Conservation (phyloP, 2,329 filamentous ascomycete genomes). For the Cordyceps militaris region DNA sequence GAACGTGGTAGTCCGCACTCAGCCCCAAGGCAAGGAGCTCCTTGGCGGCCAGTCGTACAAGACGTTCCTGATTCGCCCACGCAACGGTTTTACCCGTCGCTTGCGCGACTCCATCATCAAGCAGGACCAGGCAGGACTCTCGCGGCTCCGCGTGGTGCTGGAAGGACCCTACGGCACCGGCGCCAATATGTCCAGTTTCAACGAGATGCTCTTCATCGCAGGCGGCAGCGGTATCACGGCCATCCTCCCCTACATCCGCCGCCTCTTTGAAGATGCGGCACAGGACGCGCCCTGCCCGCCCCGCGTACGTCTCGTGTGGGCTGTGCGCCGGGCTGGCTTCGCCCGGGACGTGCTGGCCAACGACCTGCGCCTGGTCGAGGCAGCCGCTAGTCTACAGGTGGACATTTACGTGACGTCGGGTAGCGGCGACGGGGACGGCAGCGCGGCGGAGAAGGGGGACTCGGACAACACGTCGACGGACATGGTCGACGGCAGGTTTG, state of each 20-base stretch:
- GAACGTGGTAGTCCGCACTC: constrained; percentile 15
- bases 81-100: constrained; percentile 28
- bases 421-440: background rate
- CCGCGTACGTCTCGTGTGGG: constrained; percentile 26
- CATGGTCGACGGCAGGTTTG: constrained; percentile 10
- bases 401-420: constrained; percentile 15
- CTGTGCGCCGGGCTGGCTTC: constrained; percentile 25
- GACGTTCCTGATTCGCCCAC: constrained; percentile 31
- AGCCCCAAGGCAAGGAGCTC: background rate
- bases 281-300: constrained; percentile 9
- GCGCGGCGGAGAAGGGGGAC: constrained; percentile 5
- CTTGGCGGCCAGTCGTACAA: constrained; percentile 17
- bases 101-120: constrained; percentile 19
- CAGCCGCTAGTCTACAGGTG: constrained; percentile 26
- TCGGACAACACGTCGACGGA: constrained; percentile 4
- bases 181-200: constrained; percentile 25
- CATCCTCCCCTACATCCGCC: constrained; percentile 25
- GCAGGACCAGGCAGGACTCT: constrained; percentile 16
- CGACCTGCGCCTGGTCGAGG: constrained; percentile 20
- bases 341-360: constrained; percentile 23
- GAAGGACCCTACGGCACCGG: constrained; percentile 31
- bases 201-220: constrained; percentile 28
- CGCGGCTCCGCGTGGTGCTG: constrained; percentile 23
- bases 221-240: constrained; percentile 33
- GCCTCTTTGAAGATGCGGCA: constrained; percentile 17